Evolutionary conservation across 306 rosid species (phyloP).

Genomic region (apple (Malus domestica)): ASM211411v1 NC_041796.1:8060501-8061000

Average conservation of each 20-base stretch:
- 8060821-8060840: background rate
- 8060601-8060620: background rate
- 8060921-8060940: background rate
- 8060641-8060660: background rate
- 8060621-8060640: constrained; percentile 6
- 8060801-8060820: background rate
- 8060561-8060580: background rate
- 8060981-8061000: background rate
- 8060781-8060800: background rate
- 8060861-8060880: background rate
- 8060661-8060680: background rate
- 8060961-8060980: background rate
- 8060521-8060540: background rate
- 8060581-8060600: background rate
- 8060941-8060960: background rate
- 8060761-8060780: background rate
- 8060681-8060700: background rate
- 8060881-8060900: background rate
- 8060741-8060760: background rate
- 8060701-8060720: background rate
- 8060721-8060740: background rate
- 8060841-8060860: background rate
- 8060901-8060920: background rate
- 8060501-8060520: background rate
- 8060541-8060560: background rate